A percentile compares a stretch with the other conserved stretches of the same genome.
phyloP scores from a whole-genome alignment of 1,284 basidiomycete species.

The Irpex lacteus region DNA sequence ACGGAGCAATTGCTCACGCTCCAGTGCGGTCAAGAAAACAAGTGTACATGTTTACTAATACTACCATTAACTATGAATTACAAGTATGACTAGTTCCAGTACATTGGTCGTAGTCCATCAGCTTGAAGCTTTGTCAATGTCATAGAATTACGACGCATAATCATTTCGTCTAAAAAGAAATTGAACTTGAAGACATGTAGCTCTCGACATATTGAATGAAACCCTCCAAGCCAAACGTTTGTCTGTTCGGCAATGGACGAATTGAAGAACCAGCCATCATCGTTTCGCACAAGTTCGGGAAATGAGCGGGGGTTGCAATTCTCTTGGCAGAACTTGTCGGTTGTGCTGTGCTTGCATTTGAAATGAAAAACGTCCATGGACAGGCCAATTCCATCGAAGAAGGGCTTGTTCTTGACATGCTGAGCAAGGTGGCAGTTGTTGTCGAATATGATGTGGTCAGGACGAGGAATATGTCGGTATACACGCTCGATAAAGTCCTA shows the following conservation, averaged over 20 bases:
- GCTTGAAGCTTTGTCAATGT: conserved; percentile 12
- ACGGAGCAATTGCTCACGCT: background rate
- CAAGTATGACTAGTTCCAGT: background rate
- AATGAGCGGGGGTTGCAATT: conserved; percentile 35
- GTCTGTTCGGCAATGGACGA: conserved; percentile 34
- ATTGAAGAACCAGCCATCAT: conserved; percentile 23
- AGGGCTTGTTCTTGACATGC: conserved; percentile 6
- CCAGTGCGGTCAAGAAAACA: background rate
- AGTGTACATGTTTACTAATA: background rate
- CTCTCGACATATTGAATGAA: conserved; percentile 32
- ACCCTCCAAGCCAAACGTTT: conserved; percentile 38
- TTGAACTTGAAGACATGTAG: conserved; percentile 29
- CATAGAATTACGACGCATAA: conserved; percentile 25
- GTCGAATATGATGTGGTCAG: conserved; percentile 11
- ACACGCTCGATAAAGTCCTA: conserved; percentile 10
- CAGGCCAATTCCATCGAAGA: conserved; percentile 26
- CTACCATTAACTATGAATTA: background rate
- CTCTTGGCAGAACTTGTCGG: conserved; percentile 31
- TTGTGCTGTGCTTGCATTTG: conserved; percentile 34
- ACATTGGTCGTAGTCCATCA: background rate
- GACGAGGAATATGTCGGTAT: background rate
- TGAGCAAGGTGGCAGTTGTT: conserved; percentile 8
- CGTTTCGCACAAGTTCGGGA: conserved; percentile 28
- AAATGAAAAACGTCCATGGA: conserved; percentile 43
- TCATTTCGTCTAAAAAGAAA: conserved; percentile 38